Evolutionary conservation across 2,329 filamentous ascomycete species (phyloP).

Genomic region (Nothophaeocryptopus gaeumannii): DNA sequence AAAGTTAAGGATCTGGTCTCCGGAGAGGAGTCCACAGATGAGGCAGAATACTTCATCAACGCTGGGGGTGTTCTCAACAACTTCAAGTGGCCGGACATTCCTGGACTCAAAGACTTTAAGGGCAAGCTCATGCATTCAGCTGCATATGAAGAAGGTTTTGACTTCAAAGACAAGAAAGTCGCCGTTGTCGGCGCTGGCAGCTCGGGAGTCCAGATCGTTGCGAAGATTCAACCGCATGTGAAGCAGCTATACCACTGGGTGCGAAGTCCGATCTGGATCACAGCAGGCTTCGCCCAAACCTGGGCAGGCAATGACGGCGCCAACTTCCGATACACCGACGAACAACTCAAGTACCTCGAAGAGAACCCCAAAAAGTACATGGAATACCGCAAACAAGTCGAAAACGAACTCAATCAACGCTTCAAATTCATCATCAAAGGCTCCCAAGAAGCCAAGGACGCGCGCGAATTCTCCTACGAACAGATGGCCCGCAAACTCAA

Average conservation of each 20-base stretch:
- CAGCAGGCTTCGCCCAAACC: conserved; percentile 47
- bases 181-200: conserved; percentile 45
- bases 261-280: conserved; percentile 48
- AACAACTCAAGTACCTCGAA: conserved; percentile 40
- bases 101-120: conserved; percentile 43
- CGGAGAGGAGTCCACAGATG: conserved; percentile 33
- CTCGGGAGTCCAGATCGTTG: conserved; percentile 44
- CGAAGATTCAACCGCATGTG: conserved; percentile 41
- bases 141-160: conserved; percentile 42
- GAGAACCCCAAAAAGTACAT: conserved; percentile 45
- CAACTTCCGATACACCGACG: conserved; percentile 48
- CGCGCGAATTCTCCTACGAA: conserved; percentile 39
- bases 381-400: conserved; percentile 49
- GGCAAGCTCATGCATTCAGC: conserved; percentile 46
- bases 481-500: conserved; percentile 44
- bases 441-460: conserved; percentile 44
- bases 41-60: conserved; percentile 43
- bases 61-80: conserved; percentile 46
- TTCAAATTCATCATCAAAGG: conserved; percentile 55
- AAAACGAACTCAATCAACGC: conserved; percentile 51
- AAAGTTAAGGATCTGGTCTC: conserved; percentile 37
- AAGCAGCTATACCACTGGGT: conserved; percentile 43
- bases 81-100: conserved; percentile 46
- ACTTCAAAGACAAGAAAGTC: conserved; percentile 40
- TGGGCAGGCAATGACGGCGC: conserved; percentile 48